These are phyloP conservation scores for Lodderomyces orthopsilosis DNA, from an alignment of 1,139 yeast species.

Conservation along the genomic window DNA sequence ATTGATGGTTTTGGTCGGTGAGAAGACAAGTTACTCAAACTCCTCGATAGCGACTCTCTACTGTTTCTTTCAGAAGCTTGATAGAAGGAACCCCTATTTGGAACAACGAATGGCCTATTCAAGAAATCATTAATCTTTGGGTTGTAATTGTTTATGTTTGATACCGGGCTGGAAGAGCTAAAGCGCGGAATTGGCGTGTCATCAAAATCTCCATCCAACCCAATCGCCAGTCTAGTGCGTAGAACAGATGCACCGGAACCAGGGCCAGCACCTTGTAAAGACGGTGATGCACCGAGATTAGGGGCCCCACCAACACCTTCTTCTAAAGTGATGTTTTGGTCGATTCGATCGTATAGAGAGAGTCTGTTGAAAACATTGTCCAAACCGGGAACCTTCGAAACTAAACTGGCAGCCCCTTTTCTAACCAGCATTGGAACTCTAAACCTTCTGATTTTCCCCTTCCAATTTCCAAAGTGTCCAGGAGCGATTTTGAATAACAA, in stretches of 20 bases:
- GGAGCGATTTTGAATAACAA: slow-evolving; percentile 20
- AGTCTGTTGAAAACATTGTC: slow-evolving; percentile 9
- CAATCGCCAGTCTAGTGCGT: slow-evolving; percentile 42
- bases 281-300: neutral
- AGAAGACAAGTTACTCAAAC: slow-evolving; percentile 20
- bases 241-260: slow-evolving; percentile 24
- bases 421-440: slow-evolving; percentile 17
- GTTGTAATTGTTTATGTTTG: slow-evolving; percentile 4
- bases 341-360: slow-evolving; percentile 10
- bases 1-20: slow-evolving; percentile 15
- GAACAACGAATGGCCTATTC: slow-evolving; percentile 36
- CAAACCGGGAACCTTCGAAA: slow-evolving; percentile 21
- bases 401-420: slow-evolving; percentile 13
- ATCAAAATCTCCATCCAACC: slow-evolving; percentile 25
- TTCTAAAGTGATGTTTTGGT: slow-evolving; percentile 25
- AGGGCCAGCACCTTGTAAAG: neutral
- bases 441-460: slow-evolving; percentile 17
- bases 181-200: slow-evolving; percentile 12
- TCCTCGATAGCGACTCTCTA: slow-evolving; percentile 28
- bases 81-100: slow-evolving; percentile 21
- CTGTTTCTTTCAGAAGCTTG: slow-evolving; percentile 25
- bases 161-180: slow-evolving; percentile 3
- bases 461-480: slow-evolving; percentile 16
- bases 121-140: slow-evolving; percentile 24
- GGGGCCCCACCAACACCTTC: slow-evolving; percentile 23